phyloP scores from a whole-genome alignment of 306 rosid species.

The Vigna unguiculata region DNA sequence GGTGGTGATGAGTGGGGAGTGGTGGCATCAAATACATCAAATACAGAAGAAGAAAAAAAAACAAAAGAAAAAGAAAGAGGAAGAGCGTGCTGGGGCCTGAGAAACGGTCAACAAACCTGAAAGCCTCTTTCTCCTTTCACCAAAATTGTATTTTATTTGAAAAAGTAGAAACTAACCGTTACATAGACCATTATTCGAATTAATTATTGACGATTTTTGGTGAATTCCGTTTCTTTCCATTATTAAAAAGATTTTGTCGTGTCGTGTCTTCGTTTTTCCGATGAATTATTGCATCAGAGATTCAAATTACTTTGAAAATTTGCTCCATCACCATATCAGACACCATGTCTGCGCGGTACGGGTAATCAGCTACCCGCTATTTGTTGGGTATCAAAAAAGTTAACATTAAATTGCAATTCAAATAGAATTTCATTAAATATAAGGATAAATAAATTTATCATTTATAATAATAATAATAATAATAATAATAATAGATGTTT shows the following conservation, averaged over 20 bases:
- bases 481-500: too few relatives aligned
- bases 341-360: too few relatives aligned
- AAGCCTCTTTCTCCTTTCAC: neutral
- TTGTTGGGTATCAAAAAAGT: too few relatives aligned
- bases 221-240: too few relatives aligned
- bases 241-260: neutral
- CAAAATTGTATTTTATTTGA: slow-evolving; percentile 26
- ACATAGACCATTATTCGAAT: neutral
- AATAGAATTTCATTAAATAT: too few relatives aligned
- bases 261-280: neutral
- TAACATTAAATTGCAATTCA: too few relatives aligned
- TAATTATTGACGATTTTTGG: too few relatives aligned
- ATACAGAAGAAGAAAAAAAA: neutral
- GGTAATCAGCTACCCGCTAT: too few relatives aligned
- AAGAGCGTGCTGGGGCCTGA: slow-evolving; percentile 47
- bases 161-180: slow-evolving; percentile 66
- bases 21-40: slow-evolving; percentile 18
- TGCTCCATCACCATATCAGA: too few relatives aligned
- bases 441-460: too few relatives aligned
- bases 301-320: slow-evolving; percentile 7
- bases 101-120: slow-evolving; percentile 57
- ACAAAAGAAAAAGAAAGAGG: slow-evolving; percentile 33
- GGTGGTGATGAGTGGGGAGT: neutral
- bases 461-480: too few relatives aligned
- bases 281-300: neutral